Percentiles rank a stretch among this genome's conserved stretches.
phyloP scores from a whole-genome alignment of 306 rosid species.

The Quercus gilva region DNA sequence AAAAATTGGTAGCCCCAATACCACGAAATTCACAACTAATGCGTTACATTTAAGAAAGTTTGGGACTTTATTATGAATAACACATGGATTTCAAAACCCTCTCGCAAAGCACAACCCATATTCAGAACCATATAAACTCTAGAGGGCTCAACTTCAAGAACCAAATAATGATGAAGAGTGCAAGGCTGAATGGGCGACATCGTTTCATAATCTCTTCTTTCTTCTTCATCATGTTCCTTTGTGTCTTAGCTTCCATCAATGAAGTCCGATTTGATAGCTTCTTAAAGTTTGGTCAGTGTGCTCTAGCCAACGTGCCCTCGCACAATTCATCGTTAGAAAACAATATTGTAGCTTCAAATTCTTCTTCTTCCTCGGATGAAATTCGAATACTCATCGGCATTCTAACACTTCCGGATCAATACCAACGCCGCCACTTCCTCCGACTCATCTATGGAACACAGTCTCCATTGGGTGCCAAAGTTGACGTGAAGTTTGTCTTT shows the following conservation, averaged over 20 bases:
- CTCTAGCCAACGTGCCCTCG: conserved; percentile 12
- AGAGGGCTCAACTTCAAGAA: neutral
- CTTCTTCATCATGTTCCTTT: conserved; percentile 58
- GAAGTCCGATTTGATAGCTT: conserved; percentile 53
- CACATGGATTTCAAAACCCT: neutral
- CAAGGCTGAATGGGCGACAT: conserved; percentile 34
- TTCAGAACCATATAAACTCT: no score
- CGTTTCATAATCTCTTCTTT: conserved; percentile 48
- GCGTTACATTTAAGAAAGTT: conserved; percentile 53
- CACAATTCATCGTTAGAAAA: neutral
- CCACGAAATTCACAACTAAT: conserved; percentile 41
- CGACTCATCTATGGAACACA: conserved; percentile 87
- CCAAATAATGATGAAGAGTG: conserved; percentile 25
- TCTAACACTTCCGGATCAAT: conserved; percentile 89
- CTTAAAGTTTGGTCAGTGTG: conserved; percentile 36
- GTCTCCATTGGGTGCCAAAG: conserved; percentile 34
- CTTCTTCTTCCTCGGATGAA: conserved; percentile 27
- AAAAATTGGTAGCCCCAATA: conserved; percentile 37
- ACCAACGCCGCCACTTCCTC: conserved; percentile 89
- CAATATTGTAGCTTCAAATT: neutral
- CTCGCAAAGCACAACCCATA: no score
- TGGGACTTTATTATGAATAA: conserved; percentile 25
- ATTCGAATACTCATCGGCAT: conserved; percentile 74
- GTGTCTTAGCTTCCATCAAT: conserved; percentile 65
- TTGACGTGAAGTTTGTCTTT: conserved; percentile 85